Base-by-base conservation (phyloP, 441 rosid genomes). In the Codiaeum variegatum region DNA sequence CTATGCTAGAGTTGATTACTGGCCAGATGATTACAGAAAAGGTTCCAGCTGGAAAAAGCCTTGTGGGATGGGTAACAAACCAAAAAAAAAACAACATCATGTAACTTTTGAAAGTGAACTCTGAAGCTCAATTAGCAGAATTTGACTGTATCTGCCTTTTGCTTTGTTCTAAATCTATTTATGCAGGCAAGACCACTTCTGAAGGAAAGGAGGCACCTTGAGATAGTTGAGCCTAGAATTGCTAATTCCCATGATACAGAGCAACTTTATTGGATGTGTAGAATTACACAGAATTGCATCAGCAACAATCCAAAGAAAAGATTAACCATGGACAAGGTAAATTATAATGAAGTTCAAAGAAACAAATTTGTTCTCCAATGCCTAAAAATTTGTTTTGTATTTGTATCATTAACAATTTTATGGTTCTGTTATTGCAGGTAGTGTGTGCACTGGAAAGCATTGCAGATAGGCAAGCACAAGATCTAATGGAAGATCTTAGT, bases 1-100 rank as follows among this genome's bases (percentile, higher is more conserved):
- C 86, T 42, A 76, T 88, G 54, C 73, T 88, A 18, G 87, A 85
- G 83, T 78, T 85, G 66, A 77, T 82, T 44, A 78, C 84, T 0
- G 87, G 85, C 36, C 67, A 60, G 58, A 73, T 36, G 65, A 71
- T 73, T 61, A 60, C 74, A 40, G 75, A 83, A 5, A 73, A 55
- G 73, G 29, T 69, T 24, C 2, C 46, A 23, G 75, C 72, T 6
- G 71, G 40, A 38, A 72, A 70, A 62, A 63, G 71, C 69, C 78
- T 80, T 34, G 75, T 63, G 51, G 70, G 34, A 73, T 83, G 81
- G 86, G 86, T 85, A 79, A 78, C 13, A 34, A 60, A 36, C 66
- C n/a, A 62, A 72, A 63, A 68, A 51, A 24, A 24, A 62, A 72
- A 63, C 71, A 51, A 24, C 28, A 52, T 28, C 19, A n/a, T 49